phyloP scores from a whole-genome alignment of 2,329 filamentous ascomycete species.

The Drechslerella dactyloides region DNA sequence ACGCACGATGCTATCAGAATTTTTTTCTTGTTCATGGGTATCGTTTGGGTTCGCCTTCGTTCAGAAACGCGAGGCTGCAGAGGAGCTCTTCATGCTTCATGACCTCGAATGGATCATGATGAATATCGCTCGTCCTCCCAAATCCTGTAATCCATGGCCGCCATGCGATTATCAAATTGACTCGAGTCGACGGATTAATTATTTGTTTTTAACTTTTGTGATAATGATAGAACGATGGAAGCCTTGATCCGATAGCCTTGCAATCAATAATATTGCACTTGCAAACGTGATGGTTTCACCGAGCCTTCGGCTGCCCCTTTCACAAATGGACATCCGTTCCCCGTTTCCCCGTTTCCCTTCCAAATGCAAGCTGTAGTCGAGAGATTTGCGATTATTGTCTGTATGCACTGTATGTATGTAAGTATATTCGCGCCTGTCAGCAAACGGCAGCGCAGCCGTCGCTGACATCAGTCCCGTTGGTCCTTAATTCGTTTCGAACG shows the following conservation, averaged over 20 bases:
- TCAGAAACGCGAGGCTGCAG: constrained; percentile 18
- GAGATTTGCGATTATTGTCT: constrained; percentile 24
- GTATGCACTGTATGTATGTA: no score
- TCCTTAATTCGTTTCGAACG: constrained; percentile 28
- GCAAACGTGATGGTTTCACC: no score
- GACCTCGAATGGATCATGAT: neutral
- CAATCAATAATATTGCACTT: no score
- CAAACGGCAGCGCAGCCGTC: constrained; percentile 27
- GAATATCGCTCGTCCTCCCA: neutral
- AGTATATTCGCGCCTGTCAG: constrained; percentile 41
- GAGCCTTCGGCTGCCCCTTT: neutral
- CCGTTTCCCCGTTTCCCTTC: neutral
- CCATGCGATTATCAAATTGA: neutral
- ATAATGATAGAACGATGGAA: neutral
- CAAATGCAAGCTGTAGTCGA: neutral
- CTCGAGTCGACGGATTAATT: constrained; percentile 2
- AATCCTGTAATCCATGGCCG: constrained; percentile 8
- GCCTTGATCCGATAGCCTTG: no score
- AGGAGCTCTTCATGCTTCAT: constrained; percentile 50
- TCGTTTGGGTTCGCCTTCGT: neutral
- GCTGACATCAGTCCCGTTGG: constrained; percentile 35
- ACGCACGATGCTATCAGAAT: constrained; percentile 29
- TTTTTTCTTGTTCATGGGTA: constrained; percentile 9
- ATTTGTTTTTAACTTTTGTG: neutral
- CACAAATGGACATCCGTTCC: neutral